phyloP scores from a whole-genome alignment of 1,284 basidiomycete species.

The Peniophora sp. region DNA sequence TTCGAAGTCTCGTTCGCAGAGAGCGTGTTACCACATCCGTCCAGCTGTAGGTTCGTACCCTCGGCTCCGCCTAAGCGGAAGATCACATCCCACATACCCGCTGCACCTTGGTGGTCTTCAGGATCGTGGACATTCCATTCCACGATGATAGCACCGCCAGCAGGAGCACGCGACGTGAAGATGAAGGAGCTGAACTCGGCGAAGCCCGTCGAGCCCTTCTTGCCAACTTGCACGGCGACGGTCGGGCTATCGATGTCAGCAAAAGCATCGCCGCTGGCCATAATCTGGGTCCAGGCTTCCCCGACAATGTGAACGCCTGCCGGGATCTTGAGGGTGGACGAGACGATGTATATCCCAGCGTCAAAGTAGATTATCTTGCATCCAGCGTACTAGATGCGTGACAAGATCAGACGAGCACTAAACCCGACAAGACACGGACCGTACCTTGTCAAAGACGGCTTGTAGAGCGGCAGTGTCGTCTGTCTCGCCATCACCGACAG shows the following conservation, averaged over 20 bases:
- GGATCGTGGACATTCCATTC: conserved; percentile 68
- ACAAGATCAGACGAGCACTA: neutral
- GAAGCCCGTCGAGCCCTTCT: conserved; percentile 36
- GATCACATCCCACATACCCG: conserved; percentile 61
- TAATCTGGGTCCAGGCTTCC: conserved; percentile 71
- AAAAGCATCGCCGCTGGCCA: conserved; percentile 58
- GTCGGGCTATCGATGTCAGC: conserved; percentile 43
- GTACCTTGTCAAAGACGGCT: conserved; percentile 50
- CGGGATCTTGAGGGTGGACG: conserved; percentile 64
- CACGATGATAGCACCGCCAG: conserved; percentile 61
- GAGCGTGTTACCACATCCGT: conserved; percentile 34
- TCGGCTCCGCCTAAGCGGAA: conserved; percentile 33
- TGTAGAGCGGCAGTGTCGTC: conserved; percentile 71
- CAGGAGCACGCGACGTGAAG: conserved; percentile 47
- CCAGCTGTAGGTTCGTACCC: conserved; percentile 11
- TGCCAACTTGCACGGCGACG: conserved; percentile 52
- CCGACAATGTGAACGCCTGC: conserved; percentile 65
- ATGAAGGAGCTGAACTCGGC: conserved; percentile 58
- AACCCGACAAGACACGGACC: neutral
- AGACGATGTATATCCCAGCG: conserved; percentile 65
- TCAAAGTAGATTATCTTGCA: conserved; percentile 77
- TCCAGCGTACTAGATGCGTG: conserved; percentile 43
- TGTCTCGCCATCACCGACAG: conserved; percentile 64
- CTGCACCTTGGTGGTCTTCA: conserved; percentile 43
- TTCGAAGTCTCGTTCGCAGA: conserved; percentile 27